Evolutionary conservation across 2,329 filamentous ascomycete species (phyloP), one percentile per base, ranked within the genome.

Genomic region (Basipetospora chlamydospora): DNA sequence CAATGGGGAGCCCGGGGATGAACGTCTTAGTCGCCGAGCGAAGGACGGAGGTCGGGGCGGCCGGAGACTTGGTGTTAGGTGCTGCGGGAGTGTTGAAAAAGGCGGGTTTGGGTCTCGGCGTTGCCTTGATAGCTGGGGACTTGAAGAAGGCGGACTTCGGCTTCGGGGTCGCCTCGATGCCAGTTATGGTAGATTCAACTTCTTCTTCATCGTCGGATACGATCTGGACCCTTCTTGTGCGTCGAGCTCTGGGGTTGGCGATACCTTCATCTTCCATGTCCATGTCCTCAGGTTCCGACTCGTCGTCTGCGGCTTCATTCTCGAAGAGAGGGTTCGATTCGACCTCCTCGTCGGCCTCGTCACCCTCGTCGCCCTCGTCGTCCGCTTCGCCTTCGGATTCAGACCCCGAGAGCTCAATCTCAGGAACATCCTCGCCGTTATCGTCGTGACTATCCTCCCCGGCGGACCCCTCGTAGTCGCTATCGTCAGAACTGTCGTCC

Each of bases 151-250:
- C 44, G 18, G 39, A 32, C 47, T 67, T 70, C 10, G 66, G 56
- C 38, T 55, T 63, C 1, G 70, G 71, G 1, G 70, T 75, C 11
- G 37, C 34, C 42, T 59, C 47, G 29, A 63, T 43, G n/a, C n/a
- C n/a, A n/a, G n/a, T n/a, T n/a, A n/a, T n/a, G 18, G 41, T 47
- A 21, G 57, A 48, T 12, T 59, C 52, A 30, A 59, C 59, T 11
- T 68, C 65, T 18, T 81, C 75, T 11, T 80, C 76, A 23, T 81
- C 80, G 38, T 80, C 73, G 3, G 80, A 72, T 17, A 84, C 59
- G 30, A 77, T 47, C 37, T 66, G 51, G 39, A 57, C 45, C 43
- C 66, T 57, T 49, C 73, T 63, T 51, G 70, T 60, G 47, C 66
- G 45, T 18, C 66, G 63, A 31, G 67, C 61, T n/a, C 56, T 49